phyloP scores from a whole-genome alignment of 139 green algal genomes.

The Astrephomene gubernaculifera region DNA sequence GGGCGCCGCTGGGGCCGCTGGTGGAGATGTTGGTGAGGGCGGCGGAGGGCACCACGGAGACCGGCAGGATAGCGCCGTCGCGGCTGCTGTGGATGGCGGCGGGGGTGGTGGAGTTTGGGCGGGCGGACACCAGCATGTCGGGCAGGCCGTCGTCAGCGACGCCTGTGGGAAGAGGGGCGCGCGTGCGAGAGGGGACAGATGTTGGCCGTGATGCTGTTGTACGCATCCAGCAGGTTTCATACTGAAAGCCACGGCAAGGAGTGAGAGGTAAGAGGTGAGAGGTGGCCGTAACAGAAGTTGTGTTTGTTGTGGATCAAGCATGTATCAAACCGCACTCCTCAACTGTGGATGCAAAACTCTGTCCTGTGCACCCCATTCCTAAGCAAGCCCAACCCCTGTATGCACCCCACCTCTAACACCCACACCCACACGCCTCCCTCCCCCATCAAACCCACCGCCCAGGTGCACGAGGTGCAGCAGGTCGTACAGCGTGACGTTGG shows the following conservation, averaged over 20 bases:
- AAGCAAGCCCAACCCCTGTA: not conserved
- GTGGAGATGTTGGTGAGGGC: not conserved
- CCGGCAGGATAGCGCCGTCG: not conserved
- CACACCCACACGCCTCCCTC: too few relatives aligned
- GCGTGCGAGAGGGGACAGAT: not conserved
- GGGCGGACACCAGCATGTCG: not conserved
- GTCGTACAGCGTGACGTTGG: not conserved
- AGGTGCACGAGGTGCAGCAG: not conserved
- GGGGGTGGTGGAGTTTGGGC: not conserved
- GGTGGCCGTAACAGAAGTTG: too few relatives aligned
- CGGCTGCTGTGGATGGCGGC: not conserved
- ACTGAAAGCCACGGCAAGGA: too few relatives aligned
- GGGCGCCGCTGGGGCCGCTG: not conserved
- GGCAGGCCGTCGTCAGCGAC: not conserved
- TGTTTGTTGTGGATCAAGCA: too few relatives aligned
- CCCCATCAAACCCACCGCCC: not conserved
- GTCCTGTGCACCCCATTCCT: too few relatives aligned
- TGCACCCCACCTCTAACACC: too few relatives aligned
- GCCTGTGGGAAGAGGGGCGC: not conserved
- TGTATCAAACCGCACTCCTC: too few relatives aligned
- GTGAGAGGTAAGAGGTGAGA: too few relatives aligned
- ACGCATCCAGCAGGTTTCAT: too few relatives aligned
- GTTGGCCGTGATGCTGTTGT: not conserved
- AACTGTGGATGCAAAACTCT: too few relatives aligned
- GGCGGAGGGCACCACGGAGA: not conserved